Base-by-base conservation (phyloP, 371 early-diverging fungal genomes). In the Gilbertella persicaria region DNA sequence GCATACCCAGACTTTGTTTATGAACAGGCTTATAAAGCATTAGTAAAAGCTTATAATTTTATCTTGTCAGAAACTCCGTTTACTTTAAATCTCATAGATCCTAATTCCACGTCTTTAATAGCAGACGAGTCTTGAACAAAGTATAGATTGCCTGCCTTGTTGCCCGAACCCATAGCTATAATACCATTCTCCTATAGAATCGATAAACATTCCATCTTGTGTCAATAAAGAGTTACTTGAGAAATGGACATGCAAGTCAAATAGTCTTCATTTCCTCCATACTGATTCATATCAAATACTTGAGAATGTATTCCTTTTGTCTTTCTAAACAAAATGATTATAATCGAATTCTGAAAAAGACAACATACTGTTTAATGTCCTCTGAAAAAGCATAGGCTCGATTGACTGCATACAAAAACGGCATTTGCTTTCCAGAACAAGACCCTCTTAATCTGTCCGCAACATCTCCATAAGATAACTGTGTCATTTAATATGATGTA, bases 201-300 rank as follows among this genome's bases (percentile, higher is more conserved):
- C 9, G 28, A 25, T 13, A 25, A n/a, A n/a, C n/a, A n/a, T n/a
- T n/a, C n/a, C n/a, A n/a, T n/a, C n/a, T n/a, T n/a, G n/a, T n/a
- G n/a, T n/a, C n/a, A n/a, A n/a, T n/a, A n/a, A n/a, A n/a, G n/a
- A 23, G 28, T 17, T 72, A 66, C 67, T 6, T 64, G 65, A 3
- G 69, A 55, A 6, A 65, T n/a, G 30, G 75, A 55, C 30, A 71
- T 45, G 1, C 60, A 64, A 1, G 71, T 75, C 21, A 69, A 44
- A 29, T 67, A 67, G 14, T 46, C 41, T 19, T 66, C 64, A 16
- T 16, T 42, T 6, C 25, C 28, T 14, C 53, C 60, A 53, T 46
- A 28, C 7, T 48, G 20, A 20, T 43, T 50, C 8, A 70, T 25
- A 19, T 59, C 39, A 21, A 45, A 58, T 10, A 50, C 40, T 24